Evolutionary conservation across 2,329 filamentous ascomycete species (phyloP).

Genomic region (Neofusicoccum kwambonambiense): DNA sequence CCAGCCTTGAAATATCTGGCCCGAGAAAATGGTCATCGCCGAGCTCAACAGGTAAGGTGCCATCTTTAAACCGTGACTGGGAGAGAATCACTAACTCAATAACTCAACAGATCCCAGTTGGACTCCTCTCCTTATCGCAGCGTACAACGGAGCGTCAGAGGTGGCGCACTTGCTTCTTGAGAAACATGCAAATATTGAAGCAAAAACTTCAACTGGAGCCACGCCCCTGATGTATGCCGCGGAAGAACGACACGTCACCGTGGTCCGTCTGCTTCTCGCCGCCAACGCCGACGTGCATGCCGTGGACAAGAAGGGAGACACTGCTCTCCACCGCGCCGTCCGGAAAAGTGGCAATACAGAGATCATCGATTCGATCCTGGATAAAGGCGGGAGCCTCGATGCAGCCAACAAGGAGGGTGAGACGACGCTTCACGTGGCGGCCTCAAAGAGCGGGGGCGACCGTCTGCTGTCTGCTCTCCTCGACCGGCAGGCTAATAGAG

Average conservation of each 20-base stretch:
- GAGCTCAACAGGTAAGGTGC: background rate
- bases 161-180: slow-evolving; percentile 4
- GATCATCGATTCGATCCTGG: background rate
- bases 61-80: background rate
- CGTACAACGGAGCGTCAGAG: background rate
- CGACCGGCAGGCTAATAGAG: background rate
- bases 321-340: slow-evolving; percentile 12
- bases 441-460: background rate
- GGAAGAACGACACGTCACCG: slow-evolving; percentile 4
- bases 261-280: slow-evolving; percentile 5
- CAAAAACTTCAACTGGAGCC: slow-evolving; percentile 11
- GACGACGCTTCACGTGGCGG: slow-evolving; percentile 10
- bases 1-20: background rate
- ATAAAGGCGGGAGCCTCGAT: slow-evolving; percentile 3
- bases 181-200: slow-evolving; percentile 16
- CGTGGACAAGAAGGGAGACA: slow-evolving; percentile 9
- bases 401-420: slow-evolving; percentile 10
- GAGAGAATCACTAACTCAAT: background rate
- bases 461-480: background rate
- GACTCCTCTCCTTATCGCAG: slow-evolving; percentile 5
- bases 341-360: slow-evolving; percentile 7
- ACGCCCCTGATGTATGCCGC: slow-evolving; percentile 16
- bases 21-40: slow-evolving; percentile 10
- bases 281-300: slow-evolving; percentile 4
- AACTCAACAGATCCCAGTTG: slow-evolving; percentile 1